A percentile compares a stretch with the other conserved stretches of the same genome.
Conservation (phyloP, 306 rosid species). For the Corylus heterophylla region DNA sequence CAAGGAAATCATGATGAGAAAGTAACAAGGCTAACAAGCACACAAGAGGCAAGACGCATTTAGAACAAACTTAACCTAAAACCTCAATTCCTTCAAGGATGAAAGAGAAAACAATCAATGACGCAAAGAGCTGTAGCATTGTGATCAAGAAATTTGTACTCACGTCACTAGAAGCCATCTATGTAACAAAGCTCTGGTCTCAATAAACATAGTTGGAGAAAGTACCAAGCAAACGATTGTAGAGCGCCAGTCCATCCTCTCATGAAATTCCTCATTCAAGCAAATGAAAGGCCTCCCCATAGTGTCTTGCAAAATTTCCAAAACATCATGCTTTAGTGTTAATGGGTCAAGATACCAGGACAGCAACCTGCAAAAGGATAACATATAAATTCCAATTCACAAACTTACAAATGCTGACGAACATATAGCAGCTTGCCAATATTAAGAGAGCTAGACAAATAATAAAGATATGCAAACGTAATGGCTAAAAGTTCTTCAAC, state of each 20-base stretch:
- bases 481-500: not conserved
- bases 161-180: constrained; percentile 46
- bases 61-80: not conserved
- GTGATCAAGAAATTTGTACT: constrained; percentile 24
- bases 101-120: not conserved
- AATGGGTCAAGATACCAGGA: constrained; percentile 38
- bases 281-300: constrained; percentile 40
- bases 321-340: constrained; percentile 34
- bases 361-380: constrained; percentile 23
- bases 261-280: constrained; percentile 35
- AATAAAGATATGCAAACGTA: not conserved
- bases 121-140: not conserved
- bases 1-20: not conserved
- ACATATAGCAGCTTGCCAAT: not conserved
- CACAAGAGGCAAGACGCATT: not conserved
- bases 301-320: constrained; percentile 29
- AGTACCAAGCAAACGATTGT: constrained; percentile 31
- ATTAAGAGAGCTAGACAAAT: not conserved
- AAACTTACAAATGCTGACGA: not conserved
- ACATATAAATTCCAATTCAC: not conserved
- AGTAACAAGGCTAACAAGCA: not conserved
- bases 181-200: constrained; percentile 43
- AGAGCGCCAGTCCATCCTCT: constrained; percentile 33
- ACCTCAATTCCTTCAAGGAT: constrained; percentile 1
- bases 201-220: constrained; percentile 44